phyloP scores from a whole-genome alignment of 2,329 filamentous ascomycete genomes.

The Xylaria sp. region DNA sequence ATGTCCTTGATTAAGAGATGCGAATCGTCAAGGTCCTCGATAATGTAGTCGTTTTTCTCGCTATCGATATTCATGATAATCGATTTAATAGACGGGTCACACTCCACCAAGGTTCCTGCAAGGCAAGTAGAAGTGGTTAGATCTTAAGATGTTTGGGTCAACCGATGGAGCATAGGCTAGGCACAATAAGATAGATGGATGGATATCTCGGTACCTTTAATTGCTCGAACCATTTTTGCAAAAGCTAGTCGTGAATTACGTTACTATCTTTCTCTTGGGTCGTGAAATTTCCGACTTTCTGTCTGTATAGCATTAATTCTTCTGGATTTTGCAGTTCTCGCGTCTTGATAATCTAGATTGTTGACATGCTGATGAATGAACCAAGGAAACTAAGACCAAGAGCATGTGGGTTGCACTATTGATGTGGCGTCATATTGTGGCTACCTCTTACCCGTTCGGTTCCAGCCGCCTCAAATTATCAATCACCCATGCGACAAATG shows the following conservation, averaged over 20 bases:
- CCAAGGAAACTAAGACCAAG: neutral
- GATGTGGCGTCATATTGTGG: neutral
- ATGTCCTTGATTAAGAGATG: constrained; percentile 79
- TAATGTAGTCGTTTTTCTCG: constrained; percentile 77
- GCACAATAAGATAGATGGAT: neutral
- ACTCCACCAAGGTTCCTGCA: constrained; percentile 78
- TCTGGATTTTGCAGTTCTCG: neutral
- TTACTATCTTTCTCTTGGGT: neutral
- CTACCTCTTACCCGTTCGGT: neutral
- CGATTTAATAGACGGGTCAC: constrained; percentile 87
- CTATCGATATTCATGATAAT: constrained; percentile 83
- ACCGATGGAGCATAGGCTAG: constrained; percentile 11
- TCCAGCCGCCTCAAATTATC: neutral
- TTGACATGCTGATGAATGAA: neutral
- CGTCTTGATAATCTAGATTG: neutral
- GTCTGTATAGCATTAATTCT: neutral
- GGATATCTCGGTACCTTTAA: constrained; percentile 43
- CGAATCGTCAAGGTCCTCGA: constrained; percentile 83
- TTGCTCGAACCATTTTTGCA: constrained; percentile 45
- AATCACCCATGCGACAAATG: neutral
- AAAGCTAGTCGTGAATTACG: neutral
- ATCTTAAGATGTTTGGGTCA: neutral
- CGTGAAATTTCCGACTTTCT: neutral
- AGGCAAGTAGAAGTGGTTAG: constrained; percentile 13
- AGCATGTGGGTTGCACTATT: neutral